These are phyloP conservation scores for Wickerhamiella cacticola DNA, from an alignment of 805 yeast species.

Conservation along the genomic window DNA sequence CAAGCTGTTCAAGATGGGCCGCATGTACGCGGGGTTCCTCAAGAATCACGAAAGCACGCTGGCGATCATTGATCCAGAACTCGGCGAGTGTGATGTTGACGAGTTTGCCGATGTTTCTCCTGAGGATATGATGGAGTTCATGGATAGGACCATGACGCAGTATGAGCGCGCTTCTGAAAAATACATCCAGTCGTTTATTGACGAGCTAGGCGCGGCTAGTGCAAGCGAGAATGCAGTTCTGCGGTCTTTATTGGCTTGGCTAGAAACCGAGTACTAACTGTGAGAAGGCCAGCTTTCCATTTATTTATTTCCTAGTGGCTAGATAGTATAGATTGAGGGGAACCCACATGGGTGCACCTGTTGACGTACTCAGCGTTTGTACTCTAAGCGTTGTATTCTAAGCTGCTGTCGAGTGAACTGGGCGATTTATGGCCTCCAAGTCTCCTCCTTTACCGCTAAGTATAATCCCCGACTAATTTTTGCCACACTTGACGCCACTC, in stretches of 20 bases:
- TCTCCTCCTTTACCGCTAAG: background rate
- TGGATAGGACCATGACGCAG: conserved; percentile 25
- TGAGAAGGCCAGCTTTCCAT: background rate
- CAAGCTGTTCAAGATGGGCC: conserved; percentile 33
- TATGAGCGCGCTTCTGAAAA: conserved; percentile 20
- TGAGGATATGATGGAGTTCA: conserved; percentile 22
- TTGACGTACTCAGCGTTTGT: no score
- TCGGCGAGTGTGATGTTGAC: background rate
- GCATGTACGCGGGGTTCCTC: conserved; percentile 24
- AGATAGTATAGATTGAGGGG: no score
- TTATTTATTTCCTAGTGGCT: background rate
- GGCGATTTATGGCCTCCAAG: background rate
- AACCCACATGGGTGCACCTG: no score
- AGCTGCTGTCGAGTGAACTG: background rate
- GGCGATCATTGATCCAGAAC: conserved; percentile 23
- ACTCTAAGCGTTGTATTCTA: background rate
- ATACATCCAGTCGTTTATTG: conserved; percentile 1
- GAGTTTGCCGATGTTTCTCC: conserved; percentile 2
- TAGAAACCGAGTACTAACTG: background rate
- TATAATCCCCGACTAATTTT: background rate
- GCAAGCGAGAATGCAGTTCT: conserved; percentile 3
- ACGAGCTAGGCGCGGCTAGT: background rate
- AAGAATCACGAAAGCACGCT: conserved; percentile 19
- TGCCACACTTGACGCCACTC: background rate
- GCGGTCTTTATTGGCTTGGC: background rate